Conservation (phyloP, 2,329 filamentous ascomycete species). For the Trichoderma harzianum region DNA sequence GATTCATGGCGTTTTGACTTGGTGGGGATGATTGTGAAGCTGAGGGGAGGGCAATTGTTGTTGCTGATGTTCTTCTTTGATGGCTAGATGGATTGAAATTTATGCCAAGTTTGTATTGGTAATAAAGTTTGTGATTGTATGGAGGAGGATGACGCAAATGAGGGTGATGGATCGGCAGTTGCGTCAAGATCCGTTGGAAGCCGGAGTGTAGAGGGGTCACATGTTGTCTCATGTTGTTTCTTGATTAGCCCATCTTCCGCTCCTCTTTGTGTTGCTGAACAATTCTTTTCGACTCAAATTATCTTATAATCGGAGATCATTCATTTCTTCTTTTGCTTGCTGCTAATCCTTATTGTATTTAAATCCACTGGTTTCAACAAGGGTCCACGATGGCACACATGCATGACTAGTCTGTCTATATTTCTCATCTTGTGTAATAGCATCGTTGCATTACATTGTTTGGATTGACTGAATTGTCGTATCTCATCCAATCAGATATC, state of each 20-base stretch:
- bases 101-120: not conserved
- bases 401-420: not conserved
- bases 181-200: not conserved
- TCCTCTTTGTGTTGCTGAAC: not conserved
- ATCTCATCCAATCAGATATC: not conserved
- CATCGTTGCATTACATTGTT: not conserved
- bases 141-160: not conserved
- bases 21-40: not conserved
- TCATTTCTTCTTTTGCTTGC: too few species aligned
- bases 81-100: not conserved
- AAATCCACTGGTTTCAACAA: not conserved
- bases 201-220: not conserved
- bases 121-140: not conserved
- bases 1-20: constrained; percentile 32
- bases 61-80: not conserved
- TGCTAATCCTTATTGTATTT: not conserved
- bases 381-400: not conserved
- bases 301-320: too few species aligned
- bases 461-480: not conserved
- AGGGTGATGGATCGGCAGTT: not conserved
- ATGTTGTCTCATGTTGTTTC: not conserved
- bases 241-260: not conserved
- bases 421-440: not conserved
- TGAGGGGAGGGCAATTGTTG: not conserved
- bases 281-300: not conserved